phyloP scores from a whole-genome alignment of 2,329 filamentous ascomycete species.

The Fusarium verrucosum region DNA sequence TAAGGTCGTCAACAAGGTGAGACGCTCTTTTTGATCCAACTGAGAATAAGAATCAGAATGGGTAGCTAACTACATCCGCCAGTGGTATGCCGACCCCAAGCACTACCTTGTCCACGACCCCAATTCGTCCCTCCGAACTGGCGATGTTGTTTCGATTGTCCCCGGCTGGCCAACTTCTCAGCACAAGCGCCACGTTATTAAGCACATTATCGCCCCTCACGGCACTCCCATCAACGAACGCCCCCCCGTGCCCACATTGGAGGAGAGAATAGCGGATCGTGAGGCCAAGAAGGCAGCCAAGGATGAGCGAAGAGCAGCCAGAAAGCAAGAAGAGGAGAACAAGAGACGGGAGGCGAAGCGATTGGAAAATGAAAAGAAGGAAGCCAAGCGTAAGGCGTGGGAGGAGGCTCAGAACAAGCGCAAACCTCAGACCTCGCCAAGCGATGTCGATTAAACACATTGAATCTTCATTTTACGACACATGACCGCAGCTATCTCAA shows the following conservation, averaged over 20 bases:
- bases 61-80: slow-evolving; percentile 31
- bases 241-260: slow-evolving; percentile 70
- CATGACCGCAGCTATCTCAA: neutral
- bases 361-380: slow-evolving; percentile 37
- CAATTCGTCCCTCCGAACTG: slow-evolving; percentile 73
- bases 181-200: slow-evolving; percentile 77
- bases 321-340: slow-evolving; percentile 40
- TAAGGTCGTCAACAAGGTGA: slow-evolving; percentile 75
- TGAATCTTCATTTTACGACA: slow-evolving; percentile 3
- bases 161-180: slow-evolving; percentile 72
- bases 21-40: neutral
- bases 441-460: slow-evolving; percentile 25
- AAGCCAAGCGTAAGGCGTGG: slow-evolving; percentile 39
- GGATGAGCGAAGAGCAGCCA: slow-evolving; percentile 59
- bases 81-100: slow-evolving; percentile 68
- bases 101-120: slow-evolving; percentile 82
- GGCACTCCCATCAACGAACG: slow-evolving; percentile 71
- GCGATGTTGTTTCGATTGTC: slow-evolving; percentile 78
- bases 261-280: slow-evolving; percentile 66
- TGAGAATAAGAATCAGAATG: neutral
- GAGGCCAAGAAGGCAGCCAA: slow-evolving; percentile 66
- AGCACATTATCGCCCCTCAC: slow-evolving; percentile 75
- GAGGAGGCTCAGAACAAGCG: slow-evolving; percentile 35
- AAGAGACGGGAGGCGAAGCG: slow-evolving; percentile 43
- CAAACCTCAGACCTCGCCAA: slow-evolving; percentile 25